Evolutionary conservation across 768 basidiomycete species (phyloP), one percentile per base, ranked within the genome.

Genomic region (Sarcodon sp.): DNA sequence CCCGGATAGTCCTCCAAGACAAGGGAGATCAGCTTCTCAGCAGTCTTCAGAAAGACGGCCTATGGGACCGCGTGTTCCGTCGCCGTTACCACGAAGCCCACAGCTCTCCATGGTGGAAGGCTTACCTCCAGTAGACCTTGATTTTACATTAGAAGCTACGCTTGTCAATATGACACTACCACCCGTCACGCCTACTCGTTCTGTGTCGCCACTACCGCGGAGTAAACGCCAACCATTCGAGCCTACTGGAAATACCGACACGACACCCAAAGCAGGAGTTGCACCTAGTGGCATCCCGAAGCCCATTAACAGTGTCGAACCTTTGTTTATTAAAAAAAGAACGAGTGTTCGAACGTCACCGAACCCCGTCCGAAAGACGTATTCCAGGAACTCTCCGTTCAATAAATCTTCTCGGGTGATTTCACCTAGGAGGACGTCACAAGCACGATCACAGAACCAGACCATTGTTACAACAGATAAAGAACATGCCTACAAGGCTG

Each of bases 311-410:
- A 66, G 64, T 21, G 71, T 89, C 16, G 86, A 87, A 57, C 87
- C 87, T 6, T 66, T 91, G 50, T 84, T 81, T 2, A 90, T 91
- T 61, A 87, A 82, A 70, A 89, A 91, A 69, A 88, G 87, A 61
- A 69, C 74, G 5, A 85, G 85, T 6, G 68, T 78, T 27, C 75
- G 79, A 18, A 64, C 69, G 6, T 69, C 68, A 35, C 67, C 62
- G 50, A 56, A 49, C 53, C 57, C 41, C 50, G 57, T 53, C 10
- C 59, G 58, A 50, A 67, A 56, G 62, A 54, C 52, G 41, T 56
- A 57, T 47, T 71, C 64, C 37, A 71, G 54, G 44, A 60, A 49
- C 46, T 68, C 66, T 52, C 77, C 75, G 34, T 41, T 41, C 7
- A 16, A 15, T 13, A 41, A 41, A 13, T 27, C 39, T 13, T 59